Conservation (phyloP, 495 filamentous ascomycete genomes). For the Lophiotrema nucula region DNA sequence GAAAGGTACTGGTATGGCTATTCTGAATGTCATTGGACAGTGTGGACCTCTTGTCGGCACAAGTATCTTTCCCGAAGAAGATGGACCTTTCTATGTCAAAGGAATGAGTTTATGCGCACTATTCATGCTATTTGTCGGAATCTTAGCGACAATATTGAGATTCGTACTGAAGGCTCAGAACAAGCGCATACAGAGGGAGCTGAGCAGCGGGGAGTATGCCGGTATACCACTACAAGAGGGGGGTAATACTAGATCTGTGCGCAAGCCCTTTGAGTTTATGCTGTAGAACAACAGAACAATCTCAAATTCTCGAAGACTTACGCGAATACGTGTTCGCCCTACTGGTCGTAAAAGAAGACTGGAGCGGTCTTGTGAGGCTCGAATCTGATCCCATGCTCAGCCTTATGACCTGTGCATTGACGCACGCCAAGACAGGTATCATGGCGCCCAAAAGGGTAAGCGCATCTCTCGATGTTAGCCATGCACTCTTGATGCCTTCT, state of each 20-base stretch:
- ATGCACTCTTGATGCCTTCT: too few relatives aligned
- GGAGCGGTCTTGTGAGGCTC: too few relatives aligned
- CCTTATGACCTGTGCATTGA: too few relatives aligned
- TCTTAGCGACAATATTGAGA: constrained; percentile 53
- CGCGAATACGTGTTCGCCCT: too few relatives aligned
- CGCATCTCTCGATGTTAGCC: too few relatives aligned
- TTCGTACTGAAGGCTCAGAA: constrained; percentile 48
- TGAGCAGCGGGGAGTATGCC: constrained; percentile 9
- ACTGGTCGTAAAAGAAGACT: too few relatives aligned
- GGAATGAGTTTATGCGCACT: constrained; percentile 60
- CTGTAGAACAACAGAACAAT: too few relatives aligned
- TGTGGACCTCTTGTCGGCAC: constrained; percentile 63
- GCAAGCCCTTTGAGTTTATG: constrained; percentile 21
- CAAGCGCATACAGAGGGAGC: background rate
- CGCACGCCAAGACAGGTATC: too few relatives aligned
- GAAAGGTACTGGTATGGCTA: constrained; percentile 58
- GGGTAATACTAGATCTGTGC: background rate
- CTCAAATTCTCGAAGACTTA: too few relatives aligned
- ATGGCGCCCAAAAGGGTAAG: too few relatives aligned
- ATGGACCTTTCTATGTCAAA: constrained; percentile 58
- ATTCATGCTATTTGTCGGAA: constrained; percentile 55
- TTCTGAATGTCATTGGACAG: constrained; percentile 62
- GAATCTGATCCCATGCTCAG: too few relatives aligned
- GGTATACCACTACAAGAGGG: constrained; percentile 21
- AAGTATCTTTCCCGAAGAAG: constrained; percentile 57